Percentiles rank a stretch among this genome's conserved stretches.
These are phyloP conservation scores for Hypomyces rosellus DNA, from an alignment of 2,329 filamentous ascomycete species.

Conservation along the genomic window DNA sequence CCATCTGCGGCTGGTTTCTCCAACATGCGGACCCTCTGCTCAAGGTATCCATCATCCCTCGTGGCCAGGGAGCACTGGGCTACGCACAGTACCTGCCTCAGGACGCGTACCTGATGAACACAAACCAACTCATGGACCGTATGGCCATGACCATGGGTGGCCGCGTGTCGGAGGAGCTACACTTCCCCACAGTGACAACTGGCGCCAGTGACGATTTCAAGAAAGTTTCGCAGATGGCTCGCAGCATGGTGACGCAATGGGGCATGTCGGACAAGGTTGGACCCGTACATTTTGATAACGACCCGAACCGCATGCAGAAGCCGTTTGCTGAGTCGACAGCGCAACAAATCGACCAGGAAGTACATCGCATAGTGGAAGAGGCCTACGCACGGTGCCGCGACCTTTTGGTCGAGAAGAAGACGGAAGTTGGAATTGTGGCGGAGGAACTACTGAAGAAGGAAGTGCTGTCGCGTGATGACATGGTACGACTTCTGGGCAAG, in stretches of 20 bases:
- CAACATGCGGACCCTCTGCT: constrained; percentile 92
- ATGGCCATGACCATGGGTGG: constrained; percentile 99
- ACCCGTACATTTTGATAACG: constrained; percentile 82
- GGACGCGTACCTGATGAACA: constrained; percentile 93
- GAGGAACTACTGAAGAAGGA: constrained; percentile 93
- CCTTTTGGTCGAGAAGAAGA: constrained; percentile 77
- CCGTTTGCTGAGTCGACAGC: constrained; percentile 94
- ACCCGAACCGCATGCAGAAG: constrained; percentile 79
- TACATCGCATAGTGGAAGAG: constrained; percentile 83
- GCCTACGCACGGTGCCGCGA: constrained; percentile 88
- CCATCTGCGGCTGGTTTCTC: constrained; percentile 98
- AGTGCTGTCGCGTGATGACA: constrained; percentile 83
- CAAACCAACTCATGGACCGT: constrained; percentile 93
- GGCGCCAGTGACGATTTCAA: constrained; percentile 97
- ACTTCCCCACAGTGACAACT: constrained; percentile 93
- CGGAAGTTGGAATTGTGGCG: constrained; percentile 80
- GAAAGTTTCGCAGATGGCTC: constrained; percentile 94
- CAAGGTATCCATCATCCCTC: constrained; percentile 97
- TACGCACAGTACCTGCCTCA: constrained; percentile 96
- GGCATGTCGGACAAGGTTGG: constrained; percentile 96
- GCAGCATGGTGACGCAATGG: constrained; percentile 98
- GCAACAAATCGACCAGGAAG: constrained; percentile 84
- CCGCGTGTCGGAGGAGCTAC: constrained; percentile 89
- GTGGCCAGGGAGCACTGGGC: constrained; percentile 85
- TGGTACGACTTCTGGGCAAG: constrained; percentile 80